A percentile compares a stretch with the other conserved stretches of the same genome.
These are phyloP conservation scores for Pseudoscleropodium purum DNA, from an alignment of 225 moss, liverwort and hornwort genomes.

Conservation along the genomic window DNA sequence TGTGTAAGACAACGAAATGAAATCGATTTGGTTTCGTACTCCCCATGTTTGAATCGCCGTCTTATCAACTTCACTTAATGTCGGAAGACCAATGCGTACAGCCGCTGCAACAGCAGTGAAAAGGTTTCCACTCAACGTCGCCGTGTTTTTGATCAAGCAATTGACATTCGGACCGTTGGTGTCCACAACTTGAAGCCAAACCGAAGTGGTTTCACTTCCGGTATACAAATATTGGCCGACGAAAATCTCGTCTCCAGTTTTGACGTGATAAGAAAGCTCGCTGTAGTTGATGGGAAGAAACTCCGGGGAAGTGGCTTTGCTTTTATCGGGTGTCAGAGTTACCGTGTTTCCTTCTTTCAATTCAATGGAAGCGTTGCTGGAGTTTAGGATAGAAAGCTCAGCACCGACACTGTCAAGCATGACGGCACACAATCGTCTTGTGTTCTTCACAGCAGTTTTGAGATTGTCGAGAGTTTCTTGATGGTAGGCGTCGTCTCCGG, in stretches of 20 bases:
- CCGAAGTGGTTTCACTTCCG: constrained; percentile 66
- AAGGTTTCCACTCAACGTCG: constrained; percentile 38
- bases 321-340: constrained; percentile 45
- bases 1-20: constrained; percentile 71
- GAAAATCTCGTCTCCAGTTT: constrained; percentile 71
- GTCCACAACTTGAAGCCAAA: constrained; percentile 61
- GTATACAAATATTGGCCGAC: constrained; percentile 81
- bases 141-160: constrained; percentile 68
- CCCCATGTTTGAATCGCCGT: constrained; percentile 63
- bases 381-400: constrained; percentile 65
- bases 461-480: constrained; percentile 47
- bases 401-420: constrained; percentile 87
- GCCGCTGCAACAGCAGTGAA: constrained; percentile 68
- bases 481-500: constrained; percentile 25
- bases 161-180: constrained; percentile 49
- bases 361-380: constrained; percentile 22
- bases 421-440: constrained; percentile 27
- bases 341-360: constrained; percentile 41
- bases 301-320: constrained; percentile 29
- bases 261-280: constrained; percentile 60
- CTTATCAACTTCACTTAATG: constrained; percentile 60
- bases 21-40: constrained; percentile 63
- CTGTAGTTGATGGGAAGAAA: constrained; percentile 58
- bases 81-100: constrained; percentile 65
- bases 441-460: constrained; percentile 22